Evolutionary conservation across 2,329 filamentous ascomycete species (phyloP), one percentile per base, ranked within the genome.

Genomic region (Mycosphaerella sp.): DNA sequence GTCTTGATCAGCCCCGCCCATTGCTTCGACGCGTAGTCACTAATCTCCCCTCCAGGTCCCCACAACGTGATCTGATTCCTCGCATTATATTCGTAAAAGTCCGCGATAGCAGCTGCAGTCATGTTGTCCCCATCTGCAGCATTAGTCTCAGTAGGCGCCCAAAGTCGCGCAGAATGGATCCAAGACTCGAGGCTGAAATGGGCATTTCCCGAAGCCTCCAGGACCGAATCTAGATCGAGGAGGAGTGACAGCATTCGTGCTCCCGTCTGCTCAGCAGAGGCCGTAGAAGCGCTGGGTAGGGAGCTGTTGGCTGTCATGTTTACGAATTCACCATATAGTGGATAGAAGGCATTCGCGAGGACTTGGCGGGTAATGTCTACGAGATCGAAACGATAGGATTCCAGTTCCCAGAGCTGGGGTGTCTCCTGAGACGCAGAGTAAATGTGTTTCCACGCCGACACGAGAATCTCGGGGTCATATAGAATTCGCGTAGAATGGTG

Each of bases 21-120:
- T 21, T 67, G 66, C 64, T 78, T 78, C 4, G 71, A 73, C 3
- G 76, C 76, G 55, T 79, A 80, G 62, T 79, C 77, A 36, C 63
- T 70, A 40, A 79, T 76, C 60, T 79, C 66, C 11, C 74, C 75
- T 1, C 60, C 62, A 0, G 76, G 76, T 0, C 76, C 76, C 77
- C 76, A 79, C 9, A 76, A 67, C 5, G 77, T 79, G 53, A 79
- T 67, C 55, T 79, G 76, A 46, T 78, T 78, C 10, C 74, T 68
- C 6, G 76, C 76, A 44, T 77, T 70, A 62, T 74, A 76, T 51
- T 73, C 70, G 41, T 74, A 70, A 57, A 73, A 75, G 17, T 70
- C 62, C 17, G 70, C 58, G 0, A 65, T 56, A 6, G 57, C 59
- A 8, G 54, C 45, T 47, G 64, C 65, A 38, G 34, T 38, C 34